These are phyloP conservation scores for Boletellus ananas DNA, from an alignment of 768 basidiomycete genomes.

Conservation along the genomic window DNA sequence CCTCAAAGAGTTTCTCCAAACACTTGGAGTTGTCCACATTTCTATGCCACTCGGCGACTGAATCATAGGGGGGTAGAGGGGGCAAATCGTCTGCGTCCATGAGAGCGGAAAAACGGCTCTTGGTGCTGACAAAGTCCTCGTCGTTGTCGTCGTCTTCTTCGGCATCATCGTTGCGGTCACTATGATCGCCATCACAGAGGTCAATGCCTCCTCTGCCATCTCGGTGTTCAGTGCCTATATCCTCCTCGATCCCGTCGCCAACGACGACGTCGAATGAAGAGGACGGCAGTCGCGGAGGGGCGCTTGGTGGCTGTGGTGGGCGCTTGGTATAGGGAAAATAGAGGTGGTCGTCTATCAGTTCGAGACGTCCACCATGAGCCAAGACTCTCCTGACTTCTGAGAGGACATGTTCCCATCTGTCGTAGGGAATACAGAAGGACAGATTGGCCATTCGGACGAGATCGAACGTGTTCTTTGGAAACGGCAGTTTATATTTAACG, in stretches of 20 bases:
- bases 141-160: conserved; percentile 28
- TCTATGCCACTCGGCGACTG: conserved; percentile 37
- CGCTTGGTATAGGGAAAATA: conserved; percentile 54
- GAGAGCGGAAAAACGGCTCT: conserved; percentile 25
- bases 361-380: conserved; percentile 56
- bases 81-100: conserved; percentile 19
- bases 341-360: conserved; percentile 71
- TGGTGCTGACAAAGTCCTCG: conserved; percentile 32
- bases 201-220: background rate
- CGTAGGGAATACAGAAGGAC: conserved; percentile 54
- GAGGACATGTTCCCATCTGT: conserved; percentile 58
- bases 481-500: conserved; percentile 56
- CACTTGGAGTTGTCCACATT: conserved; percentile 39
- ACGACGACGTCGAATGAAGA: conserved; percentile 24
- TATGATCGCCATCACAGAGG: no score
- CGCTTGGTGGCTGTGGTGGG: conserved; percentile 15
- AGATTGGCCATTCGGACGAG: conserved; percentile 72
- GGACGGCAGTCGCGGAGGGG: conserved; percentile 1
- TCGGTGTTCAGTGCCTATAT: conserved; percentile 15
- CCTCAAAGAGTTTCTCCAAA: conserved; percentile 55
- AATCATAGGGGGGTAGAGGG: conserved; percentile 21
- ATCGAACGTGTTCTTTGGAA: conserved; percentile 61
- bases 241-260: conserved; percentile 16
- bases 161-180: background rate
- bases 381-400: conserved; percentile 62